Base-by-base conservation (phyloP, 2,329 filamentous ascomycete species). In the Fusarium cicatricum region DNA sequence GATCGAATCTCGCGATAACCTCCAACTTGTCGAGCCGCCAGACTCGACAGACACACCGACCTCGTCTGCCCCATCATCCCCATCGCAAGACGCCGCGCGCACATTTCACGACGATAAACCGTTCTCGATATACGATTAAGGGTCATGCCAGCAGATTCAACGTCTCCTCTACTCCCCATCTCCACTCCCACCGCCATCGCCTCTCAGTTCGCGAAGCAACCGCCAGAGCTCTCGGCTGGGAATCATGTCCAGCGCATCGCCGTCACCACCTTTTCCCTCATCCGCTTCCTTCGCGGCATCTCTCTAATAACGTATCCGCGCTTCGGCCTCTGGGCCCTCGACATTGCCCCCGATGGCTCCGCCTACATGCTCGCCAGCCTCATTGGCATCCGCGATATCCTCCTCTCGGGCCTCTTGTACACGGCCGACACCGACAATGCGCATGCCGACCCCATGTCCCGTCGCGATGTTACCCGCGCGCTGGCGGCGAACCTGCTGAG, bases 321-420 rank as follows among this genome's bases (percentile, higher is more conserved):
- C 48, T 54, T 72, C 7, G 70, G 67, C 40, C 62, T 74, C 26
- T 69, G 65, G 56, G 60, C 68, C 44, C 64, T 74, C 47, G 72
- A 72, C 14, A 63, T 72, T 11, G 61, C 65, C n/a, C 42, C 57
- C 9, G 66, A 62, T 50, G 65, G 63, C 51, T 58, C 66, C 17
- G 62, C 67, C 8, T 68, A 69, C 49, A 60, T 73, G 57, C 66
- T 74, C 46, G 69, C 68, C 17, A 67, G 67, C 47, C 46, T 74
- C 10, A 70, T 72, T 29, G 72, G 72, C 41, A 63, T 71, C 11
- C 69, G 72, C 34, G 71, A 74, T 42, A 55, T 72, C 9, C 45
- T 74, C 5, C 66, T 74, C 11, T 65, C 70, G 1, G 71, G 69
- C 0, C 52, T 73, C 16, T 47, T 74, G 14, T 65, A 67, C 38